These are phyloP conservation scores for Hemisphaericaspora subhashii DNA, from an alignment of 1,139 yeast species.

Conservation along the genomic window DNA sequence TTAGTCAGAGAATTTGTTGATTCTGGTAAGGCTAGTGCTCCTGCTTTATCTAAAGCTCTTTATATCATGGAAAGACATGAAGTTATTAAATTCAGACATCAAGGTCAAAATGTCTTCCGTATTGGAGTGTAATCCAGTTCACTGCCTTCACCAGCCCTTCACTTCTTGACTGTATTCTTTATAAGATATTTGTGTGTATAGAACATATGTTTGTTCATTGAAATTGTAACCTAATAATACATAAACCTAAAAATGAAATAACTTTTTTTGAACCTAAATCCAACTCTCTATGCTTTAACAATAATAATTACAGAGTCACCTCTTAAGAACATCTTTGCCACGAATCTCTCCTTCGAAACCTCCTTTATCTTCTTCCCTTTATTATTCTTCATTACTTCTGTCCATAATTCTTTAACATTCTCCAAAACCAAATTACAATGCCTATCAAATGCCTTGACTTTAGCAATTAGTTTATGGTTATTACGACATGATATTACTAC, in stretches of 20 bases:
- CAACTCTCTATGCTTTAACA: constrained; percentile 43
- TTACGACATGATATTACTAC: constrained; percentile 89
- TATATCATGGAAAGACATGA: constrained; percentile 83
- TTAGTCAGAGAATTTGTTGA: constrained; percentile 82
- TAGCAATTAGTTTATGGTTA: constrained; percentile 86
- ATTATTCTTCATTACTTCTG: constrained; percentile 62
- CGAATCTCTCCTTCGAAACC: constrained; percentile 77
- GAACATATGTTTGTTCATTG: neutral
- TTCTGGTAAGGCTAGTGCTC: constrained; percentile 61
- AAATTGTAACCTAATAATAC: constrained; percentile 1
- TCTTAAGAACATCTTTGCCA: constrained; percentile 85
- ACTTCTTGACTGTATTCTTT: constrained; percentile 2
- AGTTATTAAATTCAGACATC: constrained; percentile 82
- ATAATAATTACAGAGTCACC: constrained; percentile 95
- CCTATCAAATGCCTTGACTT: constrained; percentile 92
- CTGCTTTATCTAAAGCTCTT: constrained; percentile 82
- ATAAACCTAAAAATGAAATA: neutral
- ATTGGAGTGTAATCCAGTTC: constrained; percentile 59
- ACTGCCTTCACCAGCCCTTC: neutral
- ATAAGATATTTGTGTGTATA: neutral
- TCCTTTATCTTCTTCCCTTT: constrained; percentile 73
- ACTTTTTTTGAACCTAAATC: neutral
- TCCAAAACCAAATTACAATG: constrained; percentile 93
- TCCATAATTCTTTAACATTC: constrained; percentile 91
- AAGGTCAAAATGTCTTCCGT: constrained; percentile 82